Base-by-base conservation (phyloP, 208 protist genomes). In the Balamuthia mandrillaris region DNA sequence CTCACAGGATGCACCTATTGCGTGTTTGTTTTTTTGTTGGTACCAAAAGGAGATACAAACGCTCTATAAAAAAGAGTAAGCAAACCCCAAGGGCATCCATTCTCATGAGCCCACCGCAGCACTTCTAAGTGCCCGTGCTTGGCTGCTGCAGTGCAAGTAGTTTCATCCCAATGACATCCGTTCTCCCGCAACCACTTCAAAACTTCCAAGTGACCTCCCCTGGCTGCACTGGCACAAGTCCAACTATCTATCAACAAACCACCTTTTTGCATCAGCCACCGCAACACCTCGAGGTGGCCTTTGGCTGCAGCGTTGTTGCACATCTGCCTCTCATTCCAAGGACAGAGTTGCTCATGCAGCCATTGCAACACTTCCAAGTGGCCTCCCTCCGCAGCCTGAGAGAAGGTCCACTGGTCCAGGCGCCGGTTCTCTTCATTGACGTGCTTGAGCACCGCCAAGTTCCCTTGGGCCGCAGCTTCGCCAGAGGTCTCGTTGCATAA, bases 341-440 rank as follows among this genome's bases (percentile, higher is more conserved):
- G 66, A 4, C 66, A 75, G 2, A 31, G 37, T 21, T 75, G 21
- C 37, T 21, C 44, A 5, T 31, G 10, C 35, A 47, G 18, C 66
- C 66, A 75, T 75, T 75, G 66, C 18, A 75, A 16, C 66, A 75
- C 66, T 9, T 51, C 14, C 3, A 75, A 47, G 2, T 75, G 66
- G 66, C 66, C 66, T 75, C 66, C 66, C 14, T 1, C 66, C 12
- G 66, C 66, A 14, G 66, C 66, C 12, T 4, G 0, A 51, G 10
- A 18, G 29, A 31, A 39, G 41, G 66, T 75, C 1, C 4, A 12
- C 66, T 75, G 0, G 44, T 75, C 35, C 63, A 31, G 51, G 12
- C 37, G n/a, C 18, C 66, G 51, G n/a, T 41, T 41, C 1, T 75
- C 27, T 31, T 21, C 29, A 1, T 41, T 31, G 7, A 41, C 66